phyloP scores from a whole-genome alignment of 1,284 basidiomycete species.

The Paramarasmius palmivorus region DNA sequence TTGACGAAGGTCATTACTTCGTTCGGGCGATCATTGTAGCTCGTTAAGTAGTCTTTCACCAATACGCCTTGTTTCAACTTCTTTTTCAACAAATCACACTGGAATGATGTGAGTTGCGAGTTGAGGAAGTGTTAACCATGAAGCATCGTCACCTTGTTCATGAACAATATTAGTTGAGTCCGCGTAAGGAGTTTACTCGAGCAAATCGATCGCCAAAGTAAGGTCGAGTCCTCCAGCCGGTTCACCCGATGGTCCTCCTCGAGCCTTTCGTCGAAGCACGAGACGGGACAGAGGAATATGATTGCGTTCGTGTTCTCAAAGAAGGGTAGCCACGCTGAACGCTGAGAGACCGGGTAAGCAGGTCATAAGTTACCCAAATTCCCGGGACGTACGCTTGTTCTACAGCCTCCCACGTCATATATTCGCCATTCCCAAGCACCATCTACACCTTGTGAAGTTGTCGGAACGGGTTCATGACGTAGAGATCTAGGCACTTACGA shows the following conservation, averaged over 20 bases:
- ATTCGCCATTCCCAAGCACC: slow-evolving; percentile 59
- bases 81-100: slow-evolving; percentile 56
- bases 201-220: slow-evolving; percentile 61
- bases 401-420: slow-evolving; percentile 66
- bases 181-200: slow-evolving; percentile 50
- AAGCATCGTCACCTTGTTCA: slow-evolving; percentile 34
- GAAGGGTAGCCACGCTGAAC: slow-evolving; percentile 62
- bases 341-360: slow-evolving; percentile 31
- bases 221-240: slow-evolving; percentile 59
- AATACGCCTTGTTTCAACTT: slow-evolving; percentile 57
- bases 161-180: slow-evolving; percentile 61
- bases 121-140: slow-evolving; percentile 33
- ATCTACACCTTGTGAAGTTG: slow-evolving; percentile 27
- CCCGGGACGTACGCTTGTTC: slow-evolving; percentile 45
- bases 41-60: slow-evolving; percentile 53
- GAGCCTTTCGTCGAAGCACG: slow-evolving; percentile 61
- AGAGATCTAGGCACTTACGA: slow-evolving; percentile 9
- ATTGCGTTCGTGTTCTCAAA: slow-evolving; percentile 58
- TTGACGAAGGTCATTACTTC: slow-evolving; percentile 48
- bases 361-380: neutral
- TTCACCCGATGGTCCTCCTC: slow-evolving; percentile 62
- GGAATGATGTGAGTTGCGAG: slow-evolving; percentile 28
- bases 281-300: slow-evolving; percentile 51
- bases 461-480: slow-evolving; percentile 4
- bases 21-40: slow-evolving; percentile 59